Percentiles rank a stretch among this genome's conserved stretches.
These are phyloP conservation scores for Camellia lanceoleosa DNA, from an alignment of 148 eudicot species.

Conservation along the genomic window DNA sequence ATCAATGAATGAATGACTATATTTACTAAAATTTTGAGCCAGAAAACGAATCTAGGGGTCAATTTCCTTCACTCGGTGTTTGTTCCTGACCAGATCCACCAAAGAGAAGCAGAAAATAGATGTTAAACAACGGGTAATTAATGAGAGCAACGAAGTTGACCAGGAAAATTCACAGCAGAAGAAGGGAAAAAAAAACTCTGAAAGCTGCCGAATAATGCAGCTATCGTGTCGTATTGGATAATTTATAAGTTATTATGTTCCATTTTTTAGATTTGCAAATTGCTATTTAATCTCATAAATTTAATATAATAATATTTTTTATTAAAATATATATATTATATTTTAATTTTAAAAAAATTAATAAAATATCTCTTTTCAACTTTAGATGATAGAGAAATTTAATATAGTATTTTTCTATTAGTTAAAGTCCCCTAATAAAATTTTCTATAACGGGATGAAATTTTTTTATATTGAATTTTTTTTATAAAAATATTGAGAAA, in stretches of 20 bases:
- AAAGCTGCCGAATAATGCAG: not conserved
- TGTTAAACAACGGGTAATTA: not conserved
- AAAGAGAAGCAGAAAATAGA: slow-evolving; percentile 1
- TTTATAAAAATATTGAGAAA: too few relatives aligned
- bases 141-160: slow-evolving; percentile 10
- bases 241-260: not conserved
- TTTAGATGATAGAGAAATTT: too few relatives aligned
- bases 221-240: not conserved
- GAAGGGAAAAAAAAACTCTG: not conserved
- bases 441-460: too few relatives aligned
- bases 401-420: too few relatives aligned
- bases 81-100: slow-evolving; percentile 32
- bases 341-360: too few relatives aligned
- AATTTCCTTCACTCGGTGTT: slow-evolving; percentile 4
- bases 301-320: too few relatives aligned
- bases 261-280: too few relatives aligned
- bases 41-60: not conserved
- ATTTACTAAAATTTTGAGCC: not conserved
- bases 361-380: too few relatives aligned
- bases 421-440: too few relatives aligned
- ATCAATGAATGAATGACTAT: slow-evolving; percentile 11
- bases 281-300: too few relatives aligned
- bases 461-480: too few relatives aligned
- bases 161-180: not conserved
- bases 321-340: too few relatives aligned